These are phyloP conservation scores for Nepenthes alata DNA, from an alignment of 179 eudicot species.

Conservation along the genomic window DNA sequence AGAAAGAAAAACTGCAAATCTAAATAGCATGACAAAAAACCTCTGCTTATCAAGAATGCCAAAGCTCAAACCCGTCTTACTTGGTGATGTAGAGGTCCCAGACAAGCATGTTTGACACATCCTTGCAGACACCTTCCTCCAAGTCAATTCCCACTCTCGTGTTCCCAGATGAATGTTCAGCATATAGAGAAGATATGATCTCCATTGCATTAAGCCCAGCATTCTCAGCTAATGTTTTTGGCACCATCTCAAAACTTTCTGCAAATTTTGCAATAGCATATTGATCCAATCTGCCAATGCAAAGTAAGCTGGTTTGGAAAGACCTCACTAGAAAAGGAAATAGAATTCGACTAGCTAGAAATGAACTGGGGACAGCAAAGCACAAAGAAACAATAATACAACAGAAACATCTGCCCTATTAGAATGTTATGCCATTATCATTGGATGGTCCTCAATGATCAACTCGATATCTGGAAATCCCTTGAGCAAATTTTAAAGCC, in stretches of 20 bases:
- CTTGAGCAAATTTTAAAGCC: too few relatives aligned
- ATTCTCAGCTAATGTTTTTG: slow-evolving; percentile 82
- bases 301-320: neutral
- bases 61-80: slow-evolving; percentile 25
- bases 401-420: too few relatives aligned
- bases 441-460: too few relatives aligned
- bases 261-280: slow-evolving; percentile 91
- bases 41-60: neutral
- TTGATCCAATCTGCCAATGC: slow-evolving; percentile 67
- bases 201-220: slow-evolving; percentile 96
- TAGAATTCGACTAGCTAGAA: too few relatives aligned
- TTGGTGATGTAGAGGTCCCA: slow-evolving; percentile 90
- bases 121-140: slow-evolving; percentile 72
- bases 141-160: slow-evolving; percentile 76
- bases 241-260: slow-evolving; percentile 94
- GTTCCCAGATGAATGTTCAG: slow-evolving; percentile 81
- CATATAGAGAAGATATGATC: slow-evolving; percentile 76
- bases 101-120: slow-evolving; percentile 47
- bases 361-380: too few relatives aligned
- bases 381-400: too few relatives aligned
- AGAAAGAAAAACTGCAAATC: neutral
- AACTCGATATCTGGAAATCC: too few relatives aligned
- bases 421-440: too few relatives aligned
- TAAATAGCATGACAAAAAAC: too few relatives aligned
- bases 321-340: too few relatives aligned